Evolutionary conservation across 2,329 filamentous ascomycete genomes (phyloP).

Genomic region (Fusarium annulatum): DNA sequence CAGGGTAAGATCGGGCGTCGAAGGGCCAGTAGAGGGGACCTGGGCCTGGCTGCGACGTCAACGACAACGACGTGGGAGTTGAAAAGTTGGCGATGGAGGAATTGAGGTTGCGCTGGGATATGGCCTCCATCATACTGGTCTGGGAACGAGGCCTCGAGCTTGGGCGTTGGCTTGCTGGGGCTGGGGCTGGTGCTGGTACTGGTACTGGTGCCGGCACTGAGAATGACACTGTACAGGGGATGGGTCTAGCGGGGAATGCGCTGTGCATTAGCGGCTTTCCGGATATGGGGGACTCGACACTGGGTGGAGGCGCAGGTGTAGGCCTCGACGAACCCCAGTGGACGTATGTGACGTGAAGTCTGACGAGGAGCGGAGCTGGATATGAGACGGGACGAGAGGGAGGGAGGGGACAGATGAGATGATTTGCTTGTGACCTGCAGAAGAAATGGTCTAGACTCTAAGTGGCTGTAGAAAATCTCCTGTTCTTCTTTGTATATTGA

Average conservation of each 20-base stretch:
- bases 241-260: constrained; percentile 29
- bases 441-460: constrained; percentile 33
- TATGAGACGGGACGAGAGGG: constrained; percentile 6
- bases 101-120: constrained; percentile 42
- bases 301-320: constrained; percentile 30
- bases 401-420: constrained; percentile 3
- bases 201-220: constrained; percentile 19
- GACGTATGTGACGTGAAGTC: not conserved
- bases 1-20: constrained; percentile 28
- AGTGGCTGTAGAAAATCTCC: constrained; percentile 25
- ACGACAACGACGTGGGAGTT: constrained; percentile 21
- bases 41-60: constrained; percentile 21
- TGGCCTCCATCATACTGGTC: constrained; percentile 40
- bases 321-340: constrained; percentile 17
- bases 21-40: constrained; percentile 33
- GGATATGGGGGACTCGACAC: constrained; percentile 7
- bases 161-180: not conserved
- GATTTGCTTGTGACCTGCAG: constrained; percentile 13
- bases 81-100: constrained; percentile 41
- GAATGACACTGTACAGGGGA: constrained; percentile 37
- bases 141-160: constrained; percentile 10
- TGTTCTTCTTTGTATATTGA: not conserved
- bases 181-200: constrained; percentile 3
- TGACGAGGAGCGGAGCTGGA: not conserved
- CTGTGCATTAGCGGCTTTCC: constrained; percentile 41